Percentiles rank a stretch among this genome's conserved stretches.
These are phyloP conservation scores for Calonectria fujianensis DNA, from an alignment of 2,329 filamentous ascomycete species.

Conservation along the genomic window DNA sequence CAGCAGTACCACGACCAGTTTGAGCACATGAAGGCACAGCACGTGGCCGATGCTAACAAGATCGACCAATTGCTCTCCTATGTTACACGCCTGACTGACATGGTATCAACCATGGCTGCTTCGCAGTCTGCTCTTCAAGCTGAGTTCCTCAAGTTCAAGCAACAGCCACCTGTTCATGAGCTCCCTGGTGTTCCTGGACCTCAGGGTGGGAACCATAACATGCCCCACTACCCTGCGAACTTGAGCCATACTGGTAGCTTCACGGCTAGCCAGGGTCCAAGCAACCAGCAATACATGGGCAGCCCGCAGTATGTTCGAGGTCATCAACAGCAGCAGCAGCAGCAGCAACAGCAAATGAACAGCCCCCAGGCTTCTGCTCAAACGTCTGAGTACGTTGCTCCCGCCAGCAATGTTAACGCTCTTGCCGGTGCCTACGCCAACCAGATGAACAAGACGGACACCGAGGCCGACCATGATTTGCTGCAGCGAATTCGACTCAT, in stretches of 20 bases:
- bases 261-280: conserved; percentile 58
- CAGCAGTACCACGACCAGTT: conserved; percentile 73
- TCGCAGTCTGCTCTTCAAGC: conserved; percentile 82
- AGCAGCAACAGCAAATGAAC: conserved; percentile 43
- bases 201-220: conserved; percentile 50
- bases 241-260: conserved; percentile 60
- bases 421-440: conserved; percentile 61
- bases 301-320: conserved; percentile 63
- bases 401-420: conserved; percentile 58
- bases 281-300: conserved; percentile 60
- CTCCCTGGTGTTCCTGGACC: conserved; percentile 57
- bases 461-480: conserved; percentile 69
- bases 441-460: conserved; percentile 60
- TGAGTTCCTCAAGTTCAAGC: conserved; percentile 75
- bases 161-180: conserved; percentile 67
- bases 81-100: conserved; percentile 80
- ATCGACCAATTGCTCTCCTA: conserved; percentile 83
- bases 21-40: conserved; percentile 70
- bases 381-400: conserved; percentile 59
- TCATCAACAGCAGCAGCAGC: conserved; percentile 50
- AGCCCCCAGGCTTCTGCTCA: conserved; percentile 59
- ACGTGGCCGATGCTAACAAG: conserved; percentile 74
- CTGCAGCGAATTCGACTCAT: conserved; percentile 75
- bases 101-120: conserved; percentile 81
- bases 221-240: conserved; percentile 51